phyloP scores from a whole-genome alignment of 129 eudicot species.

The Silybum marianum region DNA sequence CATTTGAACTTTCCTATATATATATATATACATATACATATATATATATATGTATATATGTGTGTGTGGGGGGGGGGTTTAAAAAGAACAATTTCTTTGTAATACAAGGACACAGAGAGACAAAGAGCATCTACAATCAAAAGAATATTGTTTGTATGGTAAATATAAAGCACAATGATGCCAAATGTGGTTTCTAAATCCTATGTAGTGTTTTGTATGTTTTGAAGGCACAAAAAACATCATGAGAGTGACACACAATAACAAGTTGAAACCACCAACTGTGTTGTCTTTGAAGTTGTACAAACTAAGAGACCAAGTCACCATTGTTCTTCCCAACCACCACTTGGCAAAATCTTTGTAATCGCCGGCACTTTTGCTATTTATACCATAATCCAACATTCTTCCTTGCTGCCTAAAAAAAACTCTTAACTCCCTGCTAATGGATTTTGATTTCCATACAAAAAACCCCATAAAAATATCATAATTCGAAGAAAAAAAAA shows the following conservation, averaged over 20 bases:
- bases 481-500: neutral
- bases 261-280: slow-evolving; percentile 35
- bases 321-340: slow-evolving; percentile 37
- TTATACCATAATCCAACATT: slow-evolving; percentile 18
- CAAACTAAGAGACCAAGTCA: slow-evolving; percentile 24
- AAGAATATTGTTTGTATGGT: neutral
- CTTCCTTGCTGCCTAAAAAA: slow-evolving; percentile 9
- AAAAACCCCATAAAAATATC: neutral
- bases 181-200: slow-evolving; percentile 40
- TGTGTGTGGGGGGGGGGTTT: too few relatives aligned
- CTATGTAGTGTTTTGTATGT: slow-evolving; percentile 32
- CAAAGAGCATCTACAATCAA: slow-evolving; percentile 26
- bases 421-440: slow-evolving; percentile 14
- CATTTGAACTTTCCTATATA: too few relatives aligned
- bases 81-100: too few relatives aligned
- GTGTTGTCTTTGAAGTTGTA: slow-evolving; percentile 30
- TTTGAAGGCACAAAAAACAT: slow-evolving; percentile 25
- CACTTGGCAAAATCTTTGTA: slow-evolving; percentile 41
- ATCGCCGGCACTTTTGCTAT: slow-evolving; percentile 37
- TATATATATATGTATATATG: too few relatives aligned
- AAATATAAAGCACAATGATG: slow-evolving; percentile 26
- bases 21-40: too few relatives aligned
- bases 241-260: slow-evolving; percentile 31
- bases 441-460: neutral
- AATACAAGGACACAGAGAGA: neutral